phyloP scores from a whole-genome alignment of 2,329 filamentous ascomycete genomes.

The Exophiala spinifera region DNA sequence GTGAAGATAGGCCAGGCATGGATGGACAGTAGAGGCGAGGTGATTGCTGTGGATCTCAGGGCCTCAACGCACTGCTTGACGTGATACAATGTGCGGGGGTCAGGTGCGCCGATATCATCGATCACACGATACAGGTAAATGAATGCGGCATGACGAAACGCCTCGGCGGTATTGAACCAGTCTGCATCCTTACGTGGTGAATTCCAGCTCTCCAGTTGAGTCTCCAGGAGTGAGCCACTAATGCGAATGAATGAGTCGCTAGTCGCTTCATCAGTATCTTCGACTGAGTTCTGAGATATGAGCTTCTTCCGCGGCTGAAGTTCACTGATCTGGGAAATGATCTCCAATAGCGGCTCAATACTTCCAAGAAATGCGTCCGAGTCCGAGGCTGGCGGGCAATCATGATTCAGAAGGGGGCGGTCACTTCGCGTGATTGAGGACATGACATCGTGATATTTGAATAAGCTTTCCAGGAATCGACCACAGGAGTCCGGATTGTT shows the following conservation, averaged over 20 bases:
- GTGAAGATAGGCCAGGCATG: neutral
- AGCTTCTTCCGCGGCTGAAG: neutral
- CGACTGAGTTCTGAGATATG: neutral
- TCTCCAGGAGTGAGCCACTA: neutral
- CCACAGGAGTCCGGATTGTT: neutral
- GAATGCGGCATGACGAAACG: neutral
- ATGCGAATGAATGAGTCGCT: neutral
- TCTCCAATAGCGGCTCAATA: neutral
- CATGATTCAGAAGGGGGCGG: neutral
- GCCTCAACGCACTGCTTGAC: neutral
- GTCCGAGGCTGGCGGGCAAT: neutral
- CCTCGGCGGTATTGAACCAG: neutral
- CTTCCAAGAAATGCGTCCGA: neutral
- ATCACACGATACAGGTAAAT: conserved; percentile 1
- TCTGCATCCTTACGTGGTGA: neutral
- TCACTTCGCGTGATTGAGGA: neutral
- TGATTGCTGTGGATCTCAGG: neutral
- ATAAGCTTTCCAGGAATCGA: neutral
- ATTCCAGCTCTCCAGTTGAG: neutral
- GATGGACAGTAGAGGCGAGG: neutral
- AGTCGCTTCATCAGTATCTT: neutral
- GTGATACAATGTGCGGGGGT: neutral
- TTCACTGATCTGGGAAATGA: neutral
- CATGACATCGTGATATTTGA: conserved; percentile 1
- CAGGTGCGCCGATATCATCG: neutral